Conservation (phyloP, 306 rosid species). For the Astragalus membranaceus region DNA sequence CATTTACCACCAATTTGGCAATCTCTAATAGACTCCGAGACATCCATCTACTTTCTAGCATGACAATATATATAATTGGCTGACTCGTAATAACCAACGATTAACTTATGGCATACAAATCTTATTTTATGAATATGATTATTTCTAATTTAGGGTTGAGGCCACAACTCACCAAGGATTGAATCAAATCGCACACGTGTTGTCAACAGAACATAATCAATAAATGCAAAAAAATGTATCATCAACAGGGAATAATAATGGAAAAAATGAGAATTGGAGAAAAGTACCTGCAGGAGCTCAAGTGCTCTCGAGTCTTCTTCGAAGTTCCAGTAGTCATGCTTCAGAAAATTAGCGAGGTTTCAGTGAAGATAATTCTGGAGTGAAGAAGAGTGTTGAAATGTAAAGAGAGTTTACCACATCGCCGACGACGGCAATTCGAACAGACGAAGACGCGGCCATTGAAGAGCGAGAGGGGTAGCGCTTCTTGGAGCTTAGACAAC, state of each 20-base stretch:
- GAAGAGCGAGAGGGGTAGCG: slow-evolving; percentile 24
- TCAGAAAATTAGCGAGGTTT: slow-evolving; percentile 5
- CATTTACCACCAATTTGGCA: no score
- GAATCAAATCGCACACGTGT: not conserved
- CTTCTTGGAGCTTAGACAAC: slow-evolving; percentile 11
- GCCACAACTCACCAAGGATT: not conserved
- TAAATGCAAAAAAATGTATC: not conserved
- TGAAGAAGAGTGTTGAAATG: not conserved
- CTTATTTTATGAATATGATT: not conserved
- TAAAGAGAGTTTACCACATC: slow-evolving; percentile 56
- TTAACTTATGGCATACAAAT: not conserved
- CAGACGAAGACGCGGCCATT: slow-evolving; percentile 55
- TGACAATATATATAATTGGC: not conserved
- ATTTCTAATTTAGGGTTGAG: not conserved
- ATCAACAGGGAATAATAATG: not conserved
- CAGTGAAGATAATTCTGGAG: not conserved
- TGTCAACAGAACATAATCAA: not conserved
- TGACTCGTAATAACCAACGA: not conserved
- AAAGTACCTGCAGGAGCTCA: slow-evolving; percentile 48
- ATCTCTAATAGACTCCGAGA: no score
- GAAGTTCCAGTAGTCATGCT: slow-evolving; percentile 83
- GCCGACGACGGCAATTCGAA: slow-evolving; percentile 75
- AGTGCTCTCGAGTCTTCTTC: slow-evolving; percentile 79
- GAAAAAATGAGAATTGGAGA: not conserved
- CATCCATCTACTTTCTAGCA: not conserved